A percentile compares a stretch with the other conserved stretches of the same genome.
Evolutionary conservation across 768 basidiomycete genomes (phyloP).

Genomic region (Tylopilus subfusipes): DNA sequence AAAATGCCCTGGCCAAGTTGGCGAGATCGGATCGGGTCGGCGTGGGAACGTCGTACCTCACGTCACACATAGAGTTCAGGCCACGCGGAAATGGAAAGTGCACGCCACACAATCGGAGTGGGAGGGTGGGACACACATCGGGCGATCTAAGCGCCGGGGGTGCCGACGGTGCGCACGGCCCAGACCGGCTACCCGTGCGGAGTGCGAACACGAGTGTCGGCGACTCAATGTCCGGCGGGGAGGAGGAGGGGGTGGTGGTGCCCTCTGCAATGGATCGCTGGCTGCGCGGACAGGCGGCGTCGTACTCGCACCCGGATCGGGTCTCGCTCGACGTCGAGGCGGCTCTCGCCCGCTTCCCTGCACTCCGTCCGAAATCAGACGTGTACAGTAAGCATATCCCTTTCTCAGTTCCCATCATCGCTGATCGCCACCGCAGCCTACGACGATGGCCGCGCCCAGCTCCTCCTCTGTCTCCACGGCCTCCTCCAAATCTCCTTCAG

Average conservation of each 20-base stretch:
- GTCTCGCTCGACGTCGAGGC: constrained; percentile 63
- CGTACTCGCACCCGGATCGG: constrained; percentile 53
- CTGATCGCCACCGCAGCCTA: constrained; percentile 52
- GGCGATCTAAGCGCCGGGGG: constrained; percentile 27
- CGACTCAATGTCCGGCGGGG: constrained; percentile 2
- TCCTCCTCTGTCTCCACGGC: constrained; percentile 88
- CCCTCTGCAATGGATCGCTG: constrained; percentile 50
- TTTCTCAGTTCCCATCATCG: not conserved
- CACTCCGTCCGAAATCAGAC: constrained; percentile 76
- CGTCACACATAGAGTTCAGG: constrained; percentile 26
- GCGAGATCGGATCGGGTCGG: constrained; percentile 31
- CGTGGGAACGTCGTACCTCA: constrained; percentile 19
- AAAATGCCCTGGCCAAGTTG: constrained; percentile 24
- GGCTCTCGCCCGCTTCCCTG: constrained; percentile 48
- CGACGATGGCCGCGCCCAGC: constrained; percentile 91
- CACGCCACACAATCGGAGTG: constrained; percentile 48
- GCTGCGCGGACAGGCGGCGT: constrained; percentile 60
- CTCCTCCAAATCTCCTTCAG: constrained; percentile 84
- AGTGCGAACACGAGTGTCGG: not conserved
- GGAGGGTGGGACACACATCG: constrained; percentile 20
- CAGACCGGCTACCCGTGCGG: constrained; percentile 14
- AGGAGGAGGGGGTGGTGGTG: no score
- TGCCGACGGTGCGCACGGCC: constrained; percentile 12
- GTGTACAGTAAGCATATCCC: constrained; percentile 64
- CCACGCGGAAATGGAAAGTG: constrained; percentile 44